Percentiles rank a stretch among this genome's conserved stretches.
Evolutionary conservation across 2,329 filamentous ascomycete species (phyloP).

Genomic region (Claviceps maximensis): DNA sequence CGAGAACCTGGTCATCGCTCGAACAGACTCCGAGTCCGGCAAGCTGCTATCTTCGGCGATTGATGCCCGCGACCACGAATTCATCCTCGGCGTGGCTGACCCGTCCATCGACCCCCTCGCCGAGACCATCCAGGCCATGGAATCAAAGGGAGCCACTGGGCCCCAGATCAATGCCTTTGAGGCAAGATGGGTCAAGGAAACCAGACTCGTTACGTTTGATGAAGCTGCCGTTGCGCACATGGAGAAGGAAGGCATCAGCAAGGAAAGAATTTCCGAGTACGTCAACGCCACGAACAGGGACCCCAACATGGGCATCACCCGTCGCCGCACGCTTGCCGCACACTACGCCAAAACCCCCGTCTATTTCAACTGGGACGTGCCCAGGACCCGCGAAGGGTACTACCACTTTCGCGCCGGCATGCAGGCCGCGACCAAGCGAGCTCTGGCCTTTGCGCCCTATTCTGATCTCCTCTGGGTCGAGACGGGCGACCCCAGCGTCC

Average conservation of each 20-base stretch:
- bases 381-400: constrained; percentile 84
- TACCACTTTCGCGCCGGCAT: constrained; percentile 85
- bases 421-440: constrained; percentile 79
- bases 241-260: constrained; percentile 47
- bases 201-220: constrained; percentile 80
- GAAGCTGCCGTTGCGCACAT: constrained; percentile 75
- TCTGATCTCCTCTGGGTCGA: constrained; percentile 96
- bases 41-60: constrained; percentile 82
- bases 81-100: constrained; percentile 78
- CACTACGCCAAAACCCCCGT: constrained; percentile 54
- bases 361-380: constrained; percentile 81
- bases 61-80: constrained; percentile 91
- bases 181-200: constrained; percentile 73
- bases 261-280: constrained; percentile 56
- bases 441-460: constrained; percentile 80
- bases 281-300: constrained; percentile 46
- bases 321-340: constrained; percentile 59
- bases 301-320: constrained; percentile 63
- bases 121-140: constrained; percentile 84
- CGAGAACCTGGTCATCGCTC: constrained; percentile 87
- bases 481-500: constrained; percentile 76
- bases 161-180: constrained; percentile 78
- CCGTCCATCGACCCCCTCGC: constrained; percentile 63
- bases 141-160: constrained; percentile 61
- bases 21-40: constrained; percentile 90